Conservation (phyloP, 257 asterid genomes). For the Pogostemon cablin region DNA sequence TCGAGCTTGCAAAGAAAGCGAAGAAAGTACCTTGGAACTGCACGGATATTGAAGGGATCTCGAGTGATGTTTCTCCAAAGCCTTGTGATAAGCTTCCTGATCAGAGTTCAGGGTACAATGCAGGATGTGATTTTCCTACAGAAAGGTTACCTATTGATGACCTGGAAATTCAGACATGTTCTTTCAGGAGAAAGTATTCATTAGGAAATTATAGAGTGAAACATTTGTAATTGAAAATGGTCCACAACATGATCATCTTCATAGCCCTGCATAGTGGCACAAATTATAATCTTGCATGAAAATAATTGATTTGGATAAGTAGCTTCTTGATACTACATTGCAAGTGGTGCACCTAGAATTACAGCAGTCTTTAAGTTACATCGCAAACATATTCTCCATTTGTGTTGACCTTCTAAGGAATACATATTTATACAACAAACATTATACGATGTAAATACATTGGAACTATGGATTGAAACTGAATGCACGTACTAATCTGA, state of each 20-base stretch:
- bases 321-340: constrained; percentile 20
- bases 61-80: constrained; percentile 70
- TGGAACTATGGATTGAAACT: constrained; percentile 2
- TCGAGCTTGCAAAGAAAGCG: constrained; percentile 57
- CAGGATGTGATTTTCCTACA: constrained; percentile 61
- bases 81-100: constrained; percentile 64
- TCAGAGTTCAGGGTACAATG: constrained; percentile 34
- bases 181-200: constrained; percentile 51
- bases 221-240: constrained; percentile 35
- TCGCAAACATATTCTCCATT: constrained; percentile 10
- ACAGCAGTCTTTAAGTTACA: background rate
- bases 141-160: constrained; percentile 58
- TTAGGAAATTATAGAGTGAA: constrained; percentile 31
- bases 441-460: constrained; percentile 9
- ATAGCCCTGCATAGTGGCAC: background rate
- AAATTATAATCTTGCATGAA: constrained; percentile 7
- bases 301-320: background rate
- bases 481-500: constrained; percentile 35
- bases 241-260: background rate
- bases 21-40: constrained; percentile 87
- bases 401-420: background rate
- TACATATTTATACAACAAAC: constrained; percentile 33
- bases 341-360: constrained; percentile 12
- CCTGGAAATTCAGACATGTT: constrained; percentile 55
- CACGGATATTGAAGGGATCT: constrained; percentile 69